Percentiles rank a stretch among this genome's conserved stretches.
Evolutionary conservation across 192 early-diverging fungal species (phyloP).

Genomic region (Rhizophagus clarus): DNA sequence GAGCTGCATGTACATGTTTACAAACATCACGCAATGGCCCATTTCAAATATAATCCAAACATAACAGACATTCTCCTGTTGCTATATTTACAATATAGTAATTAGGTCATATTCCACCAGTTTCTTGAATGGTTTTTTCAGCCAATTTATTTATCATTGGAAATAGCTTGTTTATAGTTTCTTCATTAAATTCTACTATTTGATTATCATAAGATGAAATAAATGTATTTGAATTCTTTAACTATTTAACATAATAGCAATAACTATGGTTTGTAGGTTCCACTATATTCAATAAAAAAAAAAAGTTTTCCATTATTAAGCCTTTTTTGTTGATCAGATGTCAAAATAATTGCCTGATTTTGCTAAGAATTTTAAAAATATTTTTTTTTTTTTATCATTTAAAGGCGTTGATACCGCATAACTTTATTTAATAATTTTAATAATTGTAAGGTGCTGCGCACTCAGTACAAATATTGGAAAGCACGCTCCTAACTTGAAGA

Average conservation of each 20-base stretch:
- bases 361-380: neutral
- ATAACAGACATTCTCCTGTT: neutral
- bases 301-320: neutral
- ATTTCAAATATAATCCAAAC: neutral
- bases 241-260: conserved; percentile 5
- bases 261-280: neutral
- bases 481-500: too few species aligned
- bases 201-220: neutral
- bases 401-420: too few species aligned
- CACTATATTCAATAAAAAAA: neutral
- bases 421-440: too few species aligned
- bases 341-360: neutral
- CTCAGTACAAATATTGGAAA: too few species aligned
- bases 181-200: neutral
- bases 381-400: too few species aligned
- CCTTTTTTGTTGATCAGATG: neutral
- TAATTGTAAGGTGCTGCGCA: too few species aligned
- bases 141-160: neutral
- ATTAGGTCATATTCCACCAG: neutral
- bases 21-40: neutral
- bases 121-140: neutral
- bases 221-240: neutral
- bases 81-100: conserved; percentile 4
- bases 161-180: neutral
- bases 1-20: neutral